Evolutionary conservation across 257 asterid genomes (phyloP).

Genomic region (Mentha longifolia): DNA sequence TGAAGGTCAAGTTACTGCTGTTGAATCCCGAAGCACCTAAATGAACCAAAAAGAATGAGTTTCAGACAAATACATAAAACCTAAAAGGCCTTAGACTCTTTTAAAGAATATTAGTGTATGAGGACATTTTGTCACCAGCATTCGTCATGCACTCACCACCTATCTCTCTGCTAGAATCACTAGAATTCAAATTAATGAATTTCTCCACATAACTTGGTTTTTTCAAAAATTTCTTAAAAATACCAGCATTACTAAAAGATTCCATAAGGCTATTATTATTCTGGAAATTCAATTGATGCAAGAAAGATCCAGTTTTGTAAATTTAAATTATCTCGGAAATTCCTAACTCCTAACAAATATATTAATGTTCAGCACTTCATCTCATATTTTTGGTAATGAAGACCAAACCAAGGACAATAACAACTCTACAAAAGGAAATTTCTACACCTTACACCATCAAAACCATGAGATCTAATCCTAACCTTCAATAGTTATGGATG

Average conservation of each 20-base stretch:
- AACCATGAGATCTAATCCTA: slow-evolving; percentile 31
- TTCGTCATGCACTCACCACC: background rate
- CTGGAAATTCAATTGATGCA: background rate
- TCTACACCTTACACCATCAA: slow-evolving; percentile 1
- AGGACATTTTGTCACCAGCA: background rate
- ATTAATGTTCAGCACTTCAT: background rate
- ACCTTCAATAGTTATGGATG: slow-evolving; percentile 39
- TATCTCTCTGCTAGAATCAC: slow-evolving; percentile 12
- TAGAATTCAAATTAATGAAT: background rate
- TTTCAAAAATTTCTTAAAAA: background rate
- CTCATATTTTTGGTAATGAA: slow-evolving; percentile 27
- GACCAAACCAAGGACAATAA: slow-evolving; percentile 23
- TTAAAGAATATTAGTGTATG: background rate
- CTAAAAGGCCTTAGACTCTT: background rate
- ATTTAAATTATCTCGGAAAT: background rate
- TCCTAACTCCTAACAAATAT: slow-evolving; percentile 18
- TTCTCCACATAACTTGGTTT: slow-evolving; percentile 2
- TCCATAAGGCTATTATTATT: slow-evolving; percentile 12
- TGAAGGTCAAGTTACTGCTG: slow-evolving; percentile 2
- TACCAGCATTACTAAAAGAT: background rate
- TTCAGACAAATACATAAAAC: slow-evolving; percentile 4
- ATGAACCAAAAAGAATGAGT: background rate
- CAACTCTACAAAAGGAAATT: slow-evolving; percentile 1
- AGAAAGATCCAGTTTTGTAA: background rate
- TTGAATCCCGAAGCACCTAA: slow-evolving; percentile 17